Conservation (phyloP, 768 basidiomycete genomes). For the Pisolithus orientalis region DNA sequence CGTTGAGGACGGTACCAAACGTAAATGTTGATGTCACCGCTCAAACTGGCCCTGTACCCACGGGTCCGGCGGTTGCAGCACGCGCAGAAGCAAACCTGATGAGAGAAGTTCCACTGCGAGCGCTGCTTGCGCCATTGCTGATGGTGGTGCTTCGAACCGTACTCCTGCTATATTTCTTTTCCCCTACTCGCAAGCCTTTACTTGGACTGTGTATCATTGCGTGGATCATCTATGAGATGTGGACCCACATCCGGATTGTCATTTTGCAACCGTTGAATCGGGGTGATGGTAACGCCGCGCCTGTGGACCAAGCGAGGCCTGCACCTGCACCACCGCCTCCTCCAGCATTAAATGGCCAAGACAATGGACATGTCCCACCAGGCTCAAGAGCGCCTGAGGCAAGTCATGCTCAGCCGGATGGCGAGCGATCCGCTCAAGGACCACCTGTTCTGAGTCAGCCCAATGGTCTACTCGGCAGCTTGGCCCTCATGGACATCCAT, state of each 20-base stretch:
- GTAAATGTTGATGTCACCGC: slow-evolving; percentile 13
- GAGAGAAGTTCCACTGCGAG: slow-evolving; percentile 58
- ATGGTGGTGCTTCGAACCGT: slow-evolving; percentile 65
- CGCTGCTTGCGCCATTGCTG: slow-evolving; percentile 57
- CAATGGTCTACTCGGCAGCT: slow-evolving; percentile 37
- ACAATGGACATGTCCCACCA: slow-evolving; percentile 11
- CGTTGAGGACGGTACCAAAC: slow-evolving; percentile 35
- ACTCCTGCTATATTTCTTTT: slow-evolving; percentile 71
- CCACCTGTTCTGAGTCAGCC: slow-evolving; percentile 26
- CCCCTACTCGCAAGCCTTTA: slow-evolving; percentile 65
- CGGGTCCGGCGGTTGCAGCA: slow-evolving; percentile 11
- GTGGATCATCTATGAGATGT: slow-evolving; percentile 74
- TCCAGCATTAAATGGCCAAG: slow-evolving; percentile 10
- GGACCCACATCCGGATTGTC: slow-evolving; percentile 55
- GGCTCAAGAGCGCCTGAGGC: slow-evolving; percentile 10
- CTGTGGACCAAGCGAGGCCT: slow-evolving; percentile 15
- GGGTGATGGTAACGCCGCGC: slow-evolving; percentile 20
- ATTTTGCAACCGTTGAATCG: slow-evolving; percentile 33
- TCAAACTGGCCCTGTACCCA: slow-evolving; percentile 13
- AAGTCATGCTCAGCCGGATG: slow-evolving; percentile 7
- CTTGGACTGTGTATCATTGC: slow-evolving; percentile 58
- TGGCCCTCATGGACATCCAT: slow-evolving; percentile 54
- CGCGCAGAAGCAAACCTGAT: slow-evolving; percentile 30
- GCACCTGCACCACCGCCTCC: slow-evolving; percentile 14
- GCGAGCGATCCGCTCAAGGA: slow-evolving; percentile 18